Evolutionary conservation across 1,284 basidiomycete genomes (phyloP).

Genomic region (Mycosarcoma maydis): DNA sequence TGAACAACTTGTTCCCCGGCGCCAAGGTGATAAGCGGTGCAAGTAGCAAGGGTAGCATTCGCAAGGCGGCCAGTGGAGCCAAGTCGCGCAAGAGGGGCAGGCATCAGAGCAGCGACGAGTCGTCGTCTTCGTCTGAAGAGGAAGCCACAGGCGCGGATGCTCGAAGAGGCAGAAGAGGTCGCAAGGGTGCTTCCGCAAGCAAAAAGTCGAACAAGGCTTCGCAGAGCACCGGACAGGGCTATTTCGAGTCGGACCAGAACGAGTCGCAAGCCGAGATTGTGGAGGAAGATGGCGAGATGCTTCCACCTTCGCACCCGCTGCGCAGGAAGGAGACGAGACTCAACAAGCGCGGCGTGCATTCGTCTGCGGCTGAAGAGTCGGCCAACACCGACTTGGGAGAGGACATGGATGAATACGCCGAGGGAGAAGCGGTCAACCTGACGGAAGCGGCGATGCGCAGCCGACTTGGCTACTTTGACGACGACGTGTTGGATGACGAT

Average conservation of each 20-base stretch:
- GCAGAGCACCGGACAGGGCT: slow-evolving; percentile 9
- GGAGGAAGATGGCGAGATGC: slow-evolving; percentile 39
- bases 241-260: slow-evolving; percentile 37
- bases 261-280: slow-evolving; percentile 31
- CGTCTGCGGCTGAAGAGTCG: slow-evolving; percentile 33
- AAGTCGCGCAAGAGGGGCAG: slow-evolving; percentile 26
- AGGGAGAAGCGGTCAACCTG: slow-evolving; percentile 19
- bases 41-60: slow-evolving; percentile 11
- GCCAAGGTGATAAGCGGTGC: slow-evolving; percentile 31
- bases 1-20: slow-evolving; percentile 59
- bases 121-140: slow-evolving; percentile 30
- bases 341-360: slow-evolving; percentile 23
- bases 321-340: slow-evolving; percentile 27
- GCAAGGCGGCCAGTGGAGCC: slow-evolving; percentile 5
- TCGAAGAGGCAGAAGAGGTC: slow-evolving; percentile 3
- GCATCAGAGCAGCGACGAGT: slow-evolving; percentile 30
- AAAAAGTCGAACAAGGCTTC: slow-evolving; percentile 17
- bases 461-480: slow-evolving; percentile 30
- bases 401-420: slow-evolving; percentile 35
- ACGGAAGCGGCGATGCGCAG: slow-evolving; percentile 27
- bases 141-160: slow-evolving; percentile 3
- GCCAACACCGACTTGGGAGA: slow-evolving; percentile 36
- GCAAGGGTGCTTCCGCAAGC: slow-evolving; percentile 6
- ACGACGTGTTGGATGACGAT: slow-evolving; percentile 27
- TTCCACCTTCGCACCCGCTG: slow-evolving; percentile 43